Percentiles rank a stretch among this genome's conserved stretches.
Conservation (phyloP, 495 filamentous ascomycete species). For the Aspergillus steynii region DNA sequence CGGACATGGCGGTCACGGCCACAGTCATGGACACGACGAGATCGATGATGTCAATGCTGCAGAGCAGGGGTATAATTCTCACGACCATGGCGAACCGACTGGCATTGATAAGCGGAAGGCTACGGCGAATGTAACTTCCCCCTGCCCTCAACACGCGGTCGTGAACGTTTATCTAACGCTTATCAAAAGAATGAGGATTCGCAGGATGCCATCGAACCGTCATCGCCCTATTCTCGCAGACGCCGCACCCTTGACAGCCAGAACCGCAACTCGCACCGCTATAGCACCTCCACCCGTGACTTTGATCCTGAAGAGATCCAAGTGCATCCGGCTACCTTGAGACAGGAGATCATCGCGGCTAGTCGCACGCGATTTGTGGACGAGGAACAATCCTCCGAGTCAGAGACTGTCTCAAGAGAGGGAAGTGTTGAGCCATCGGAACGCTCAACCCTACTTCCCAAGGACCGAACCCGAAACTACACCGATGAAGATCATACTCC, state of each 20-base stretch:
- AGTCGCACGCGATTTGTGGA: conserved; percentile 54
- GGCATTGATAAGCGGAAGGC: conserved; percentile 48
- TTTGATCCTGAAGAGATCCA: conserved; percentile 70
- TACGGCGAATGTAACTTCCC: conserved; percentile 49
- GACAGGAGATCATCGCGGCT: conserved; percentile 86
- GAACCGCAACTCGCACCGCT: conserved; percentile 52
- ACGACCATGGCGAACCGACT: conserved; percentile 32
- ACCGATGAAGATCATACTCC: conserved; percentile 34
- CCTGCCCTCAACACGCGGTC: conserved; percentile 16
- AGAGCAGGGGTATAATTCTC: conserved; percentile 48
- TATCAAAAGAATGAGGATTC: conserved; percentile 11
- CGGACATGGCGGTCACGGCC: conserved; percentile 58
- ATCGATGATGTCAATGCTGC: conserved; percentile 32
- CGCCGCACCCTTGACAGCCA: conserved; percentile 37
- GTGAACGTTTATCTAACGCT: neutral
- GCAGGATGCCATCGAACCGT: conserved; percentile 26
- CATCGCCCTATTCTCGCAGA: conserved; percentile 31
- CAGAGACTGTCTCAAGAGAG: conserved; percentile 51
- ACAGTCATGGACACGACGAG: conserved; percentile 47
- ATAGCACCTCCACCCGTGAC: conserved; percentile 52
- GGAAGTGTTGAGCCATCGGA: conserved; percentile 50
- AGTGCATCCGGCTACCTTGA: conserved; percentile 85
- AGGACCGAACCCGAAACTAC: conserved; percentile 39
- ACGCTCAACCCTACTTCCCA: conserved; percentile 35
- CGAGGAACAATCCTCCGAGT: conserved; percentile 52